Conservation (phyloP, 78 protist species). For the Bigelowiella natans region DNA sequence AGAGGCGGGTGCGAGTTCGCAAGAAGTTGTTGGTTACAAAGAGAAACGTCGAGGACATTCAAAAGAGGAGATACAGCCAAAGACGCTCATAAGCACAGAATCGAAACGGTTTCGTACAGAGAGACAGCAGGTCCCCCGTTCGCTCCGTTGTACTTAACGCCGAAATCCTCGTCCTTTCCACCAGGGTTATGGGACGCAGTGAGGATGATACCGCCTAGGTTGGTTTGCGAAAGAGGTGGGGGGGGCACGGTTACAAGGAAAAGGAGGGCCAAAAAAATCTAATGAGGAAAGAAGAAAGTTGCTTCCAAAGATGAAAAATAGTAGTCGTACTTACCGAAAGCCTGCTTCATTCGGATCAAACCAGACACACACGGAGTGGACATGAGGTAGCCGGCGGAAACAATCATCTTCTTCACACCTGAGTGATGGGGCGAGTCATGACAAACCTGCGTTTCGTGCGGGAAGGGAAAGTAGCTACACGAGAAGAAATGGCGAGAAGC, state of each 20-base stretch:
- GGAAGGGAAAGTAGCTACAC: not conserved
- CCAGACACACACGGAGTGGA: slow-evolving; percentile 92
- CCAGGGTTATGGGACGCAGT: slow-evolving; percentile 97
- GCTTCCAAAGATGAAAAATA: not conserved
- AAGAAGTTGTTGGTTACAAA: too few species aligned
- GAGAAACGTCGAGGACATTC: too few species aligned
- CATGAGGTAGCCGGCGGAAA: slow-evolving; percentile 73
- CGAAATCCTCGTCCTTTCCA: slow-evolving; percentile 82
- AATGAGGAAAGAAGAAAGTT: not conserved
- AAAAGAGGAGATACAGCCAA: not conserved
- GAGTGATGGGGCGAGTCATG: too few species aligned
- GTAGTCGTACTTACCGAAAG: slow-evolving; percentile 35
- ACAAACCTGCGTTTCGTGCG: too few species aligned
- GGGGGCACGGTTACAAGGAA: not conserved
- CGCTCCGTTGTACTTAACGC: slow-evolving; percentile 86
- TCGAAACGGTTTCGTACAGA: too few species aligned
- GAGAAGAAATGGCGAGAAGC: not conserved
- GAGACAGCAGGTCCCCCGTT: not conserved
- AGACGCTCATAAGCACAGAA: not conserved
- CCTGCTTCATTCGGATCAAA: slow-evolving; percentile 55
- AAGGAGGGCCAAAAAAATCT: not conserved
- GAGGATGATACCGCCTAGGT: slow-evolving; percentile 74
- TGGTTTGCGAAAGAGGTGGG: too few species aligned
- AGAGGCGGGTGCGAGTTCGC: too few species aligned
- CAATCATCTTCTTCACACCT: slow-evolving; percentile 50